Percentiles rank a stretch among this genome's conserved stretches.
Conservation (phyloP, 495 filamentous ascomycete species). For the Haplographium delicatum region DNA sequence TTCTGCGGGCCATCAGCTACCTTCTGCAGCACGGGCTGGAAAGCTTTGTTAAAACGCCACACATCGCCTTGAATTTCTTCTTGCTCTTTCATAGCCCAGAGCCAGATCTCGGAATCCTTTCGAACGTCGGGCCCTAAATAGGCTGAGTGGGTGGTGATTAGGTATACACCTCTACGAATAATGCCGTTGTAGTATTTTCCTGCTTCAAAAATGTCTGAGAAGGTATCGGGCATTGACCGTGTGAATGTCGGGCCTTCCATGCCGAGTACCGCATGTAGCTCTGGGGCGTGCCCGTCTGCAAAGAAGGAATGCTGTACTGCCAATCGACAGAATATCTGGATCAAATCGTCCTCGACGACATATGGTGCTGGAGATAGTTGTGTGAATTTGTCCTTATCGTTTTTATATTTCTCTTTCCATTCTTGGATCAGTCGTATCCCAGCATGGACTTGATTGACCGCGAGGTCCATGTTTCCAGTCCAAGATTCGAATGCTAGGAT, state of each 20-base stretch:
- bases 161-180: conserved; percentile 11
- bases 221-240: conserved; percentile 11
- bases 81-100: conserved; percentile 13
- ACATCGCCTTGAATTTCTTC: conserved; percentile 14
- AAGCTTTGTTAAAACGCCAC: conserved; percentile 12
- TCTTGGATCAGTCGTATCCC: conserved; percentile 16
- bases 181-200: conserved; percentile 15
- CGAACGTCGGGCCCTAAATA: conserved; percentile 5
- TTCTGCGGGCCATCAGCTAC: conserved; percentile 7
- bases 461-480: conserved; percentile 14
- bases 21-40: conserved; percentile 1
- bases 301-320: conserved; percentile 15
- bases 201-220: conserved; percentile 13
- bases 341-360: conserved; percentile 12
- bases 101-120: conserved; percentile 12
- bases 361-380: conserved; percentile 13
- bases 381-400: conserved; percentile 7
- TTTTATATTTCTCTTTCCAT: conserved; percentile 11
- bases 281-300: conserved; percentile 12
- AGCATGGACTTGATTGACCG: conserved; percentile 12
- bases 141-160: conserved; percentile 11
- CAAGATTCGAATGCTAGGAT: conserved; percentile 14
- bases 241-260: conserved; percentile 13
- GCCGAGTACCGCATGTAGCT: conserved; percentile 7
- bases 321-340: conserved; percentile 11